These are phyloP conservation scores for Backusella liffmaniae DNA, from an alignment of 192 early-diverging fungal genomes.

Conservation along the genomic window DNA sequence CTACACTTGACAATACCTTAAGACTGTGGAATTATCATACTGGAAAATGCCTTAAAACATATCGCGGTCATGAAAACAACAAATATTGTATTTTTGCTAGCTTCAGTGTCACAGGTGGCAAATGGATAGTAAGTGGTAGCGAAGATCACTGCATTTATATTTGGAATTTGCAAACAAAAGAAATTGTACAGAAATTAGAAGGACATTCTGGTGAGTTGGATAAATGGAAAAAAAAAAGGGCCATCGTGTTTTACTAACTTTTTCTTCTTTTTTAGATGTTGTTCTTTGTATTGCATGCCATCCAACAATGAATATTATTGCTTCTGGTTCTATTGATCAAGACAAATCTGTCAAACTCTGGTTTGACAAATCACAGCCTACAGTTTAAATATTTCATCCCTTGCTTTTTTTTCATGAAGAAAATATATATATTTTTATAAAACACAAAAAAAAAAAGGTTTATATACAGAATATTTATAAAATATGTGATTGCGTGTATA, in stretches of 20 bases:
- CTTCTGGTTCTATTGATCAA: constrained; percentile 87
- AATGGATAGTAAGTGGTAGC: constrained; percentile 95
- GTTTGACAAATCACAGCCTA: constrained; percentile 50
- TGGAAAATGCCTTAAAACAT: constrained; percentile 95
- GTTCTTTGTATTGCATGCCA: constrained; percentile 94
- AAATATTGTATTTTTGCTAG: constrained; percentile 93
- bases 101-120: constrained; percentile 90
- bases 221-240: not conserved
- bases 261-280: constrained; percentile 55
- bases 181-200: constrained; percentile 91
- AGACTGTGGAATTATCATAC: constrained; percentile 94
- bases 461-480: not conserved
- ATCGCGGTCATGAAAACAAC: constrained; percentile 87
- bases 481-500: not conserved
- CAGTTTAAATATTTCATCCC: not conserved
- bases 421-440: not conserved
- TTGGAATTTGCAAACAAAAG: constrained; percentile 96
- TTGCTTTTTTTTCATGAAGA: not conserved
- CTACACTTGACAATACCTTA: constrained; percentile 90
- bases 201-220: constrained; percentile 80
- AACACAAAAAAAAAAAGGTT: constrained; percentile 2
- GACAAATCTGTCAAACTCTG: constrained; percentile 90
- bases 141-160: constrained; percentile 95
- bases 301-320: constrained; percentile 93
- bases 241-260: not conserved